These are phyloP conservation scores for Colletotrichum navitas DNA, from an alignment of 2,329 filamentous ascomycete species.

Conservation along the genomic window DNA sequence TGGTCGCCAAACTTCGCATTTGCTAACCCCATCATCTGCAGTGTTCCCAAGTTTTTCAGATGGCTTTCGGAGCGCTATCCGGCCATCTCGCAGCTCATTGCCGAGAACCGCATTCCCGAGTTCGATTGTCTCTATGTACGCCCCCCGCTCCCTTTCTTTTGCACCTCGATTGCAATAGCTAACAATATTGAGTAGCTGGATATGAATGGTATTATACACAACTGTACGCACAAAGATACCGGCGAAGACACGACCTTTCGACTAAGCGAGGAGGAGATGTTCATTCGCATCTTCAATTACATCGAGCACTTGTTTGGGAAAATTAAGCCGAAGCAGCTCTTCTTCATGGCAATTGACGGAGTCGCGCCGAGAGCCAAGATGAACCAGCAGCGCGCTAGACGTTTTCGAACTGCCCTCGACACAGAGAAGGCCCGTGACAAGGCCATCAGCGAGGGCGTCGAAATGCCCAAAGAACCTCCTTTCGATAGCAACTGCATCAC, in stretches of 20 bases:
- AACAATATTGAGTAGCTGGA: slow-evolving; percentile 69
- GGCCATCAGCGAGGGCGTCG: slow-evolving; percentile 87
- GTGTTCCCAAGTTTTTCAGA: slow-evolving; percentile 92
- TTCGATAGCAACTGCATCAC: slow-evolving; percentile 99
- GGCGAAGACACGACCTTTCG: slow-evolving; percentile 88
- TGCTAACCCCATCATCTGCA: slow-evolving; percentile 46
- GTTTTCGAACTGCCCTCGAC: slow-evolving; percentile 94
- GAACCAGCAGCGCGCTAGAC: slow-evolving; percentile 97
- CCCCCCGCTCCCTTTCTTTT: slow-evolving; percentile 45
- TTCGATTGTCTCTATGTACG: slow-evolving; percentile 95
- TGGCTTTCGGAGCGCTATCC: slow-evolving; percentile 99
- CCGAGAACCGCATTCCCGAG: slow-evolving; percentile 98
- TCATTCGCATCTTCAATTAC: slow-evolving; percentile 99
- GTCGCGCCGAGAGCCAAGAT: slow-evolving; percentile 98
- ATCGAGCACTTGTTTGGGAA: slow-evolving; percentile 99
- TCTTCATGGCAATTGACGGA: slow-evolving; percentile 99
- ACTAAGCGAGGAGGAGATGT: slow-evolving; percentile 98
- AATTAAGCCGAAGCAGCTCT: slow-evolving; percentile 97
- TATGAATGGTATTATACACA: slow-evolving; percentile 99
- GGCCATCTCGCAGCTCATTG: slow-evolving; percentile 96
- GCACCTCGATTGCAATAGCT: slow-evolving; percentile 51
- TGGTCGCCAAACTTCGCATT: neutral
- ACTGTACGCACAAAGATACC: slow-evolving; percentile 97
- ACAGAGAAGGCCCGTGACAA: slow-evolving; percentile 91
- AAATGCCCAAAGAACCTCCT: slow-evolving; percentile 93